Conservation (phyloP, 2,329 filamentous ascomycete species). For the Epichloe coenophiala region DNA sequence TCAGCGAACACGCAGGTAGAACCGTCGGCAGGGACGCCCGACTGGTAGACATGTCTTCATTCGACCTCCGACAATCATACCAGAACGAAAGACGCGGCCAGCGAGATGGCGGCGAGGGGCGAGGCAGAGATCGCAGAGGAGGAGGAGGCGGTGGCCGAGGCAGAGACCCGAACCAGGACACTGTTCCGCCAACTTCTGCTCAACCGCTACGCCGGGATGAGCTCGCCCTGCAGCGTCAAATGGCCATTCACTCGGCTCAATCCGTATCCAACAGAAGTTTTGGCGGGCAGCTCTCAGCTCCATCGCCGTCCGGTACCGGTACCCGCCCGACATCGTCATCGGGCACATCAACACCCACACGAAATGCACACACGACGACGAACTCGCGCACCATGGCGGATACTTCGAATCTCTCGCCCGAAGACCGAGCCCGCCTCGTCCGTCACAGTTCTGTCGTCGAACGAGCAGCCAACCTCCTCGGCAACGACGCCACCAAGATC, state of each 20-base stretch:
- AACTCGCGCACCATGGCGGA: slow-evolving; percentile 39
- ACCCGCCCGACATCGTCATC: slow-evolving; percentile 7
- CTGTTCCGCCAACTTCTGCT: slow-evolving; percentile 60
- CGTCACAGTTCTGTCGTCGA: slow-evolving; percentile 78
- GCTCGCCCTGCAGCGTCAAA: slow-evolving; percentile 78
- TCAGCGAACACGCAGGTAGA: slow-evolving; percentile 77
- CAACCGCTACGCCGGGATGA: slow-evolving; percentile 77
- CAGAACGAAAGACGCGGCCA: slow-evolving; percentile 33
- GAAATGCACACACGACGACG: slow-evolving; percentile 29
- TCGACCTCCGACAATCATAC: slow-evolving; percentile 67
- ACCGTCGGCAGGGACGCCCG: slow-evolving; percentile 72
- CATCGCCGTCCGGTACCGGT: slow-evolving; percentile 10
- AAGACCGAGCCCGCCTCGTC: slow-evolving; percentile 67
- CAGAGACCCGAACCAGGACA: slow-evolving; percentile 76
- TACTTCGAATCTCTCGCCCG: slow-evolving; percentile 45
- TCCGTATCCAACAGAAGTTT: slow-evolving; percentile 69
- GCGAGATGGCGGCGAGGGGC: slow-evolving; percentile 24
- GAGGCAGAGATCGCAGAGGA: slow-evolving; percentile 29
- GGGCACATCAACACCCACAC: slow-evolving; percentile 6
- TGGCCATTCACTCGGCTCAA: slow-evolving; percentile 81
- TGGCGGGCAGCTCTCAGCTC: slow-evolving; percentile 61
- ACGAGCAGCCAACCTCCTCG: slow-evolving; percentile 67
- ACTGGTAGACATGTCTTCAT: slow-evolving; percentile 73
- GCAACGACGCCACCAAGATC: slow-evolving; percentile 64
- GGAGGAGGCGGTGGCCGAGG: slow-evolving; percentile 45